Conservation (phyloP, 2,329 filamentous ascomycete species). For the Ascochyta koolunga region DNA sequence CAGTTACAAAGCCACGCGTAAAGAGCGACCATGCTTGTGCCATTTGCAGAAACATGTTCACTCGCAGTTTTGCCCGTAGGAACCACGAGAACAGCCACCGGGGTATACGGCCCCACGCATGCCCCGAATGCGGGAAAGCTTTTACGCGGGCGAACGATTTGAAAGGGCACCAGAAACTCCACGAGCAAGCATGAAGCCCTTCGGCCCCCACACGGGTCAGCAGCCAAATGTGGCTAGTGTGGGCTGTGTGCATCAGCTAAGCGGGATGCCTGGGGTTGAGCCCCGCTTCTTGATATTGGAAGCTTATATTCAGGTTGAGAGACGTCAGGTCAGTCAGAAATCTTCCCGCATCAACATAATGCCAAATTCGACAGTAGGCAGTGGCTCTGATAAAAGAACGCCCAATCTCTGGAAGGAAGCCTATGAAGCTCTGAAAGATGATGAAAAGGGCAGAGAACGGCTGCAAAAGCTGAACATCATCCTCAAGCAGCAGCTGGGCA, state of each 20-base stretch:
- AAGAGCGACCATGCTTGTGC: constrained; percentile 40
- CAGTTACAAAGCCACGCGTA: constrained; percentile 11
- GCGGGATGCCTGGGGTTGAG: constrained; percentile 2
- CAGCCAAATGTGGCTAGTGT: constrained; percentile 1
- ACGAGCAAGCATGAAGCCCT: constrained; percentile 18
- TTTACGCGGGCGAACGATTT: constrained; percentile 35
- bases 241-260: constrained; percentile 9
- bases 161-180: constrained; percentile 32
- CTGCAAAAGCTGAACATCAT: constrained; percentile 21
- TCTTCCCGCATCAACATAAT: background rate
- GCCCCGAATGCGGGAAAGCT: constrained; percentile 35
- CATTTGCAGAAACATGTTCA: constrained; percentile 49
- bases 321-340: background rate
- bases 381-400: background rate
- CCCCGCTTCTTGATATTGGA: background rate
- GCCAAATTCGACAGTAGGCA: constrained; percentile 4
- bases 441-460: constrained; percentile 18
- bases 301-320: background rate
- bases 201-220: constrained; percentile 9
- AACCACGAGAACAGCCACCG: constrained; percentile 49
- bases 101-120: constrained; percentile 29
- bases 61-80: constrained; percentile 45
- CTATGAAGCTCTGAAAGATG: constrained; percentile 18
- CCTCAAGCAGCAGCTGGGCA: constrained; percentile 19
- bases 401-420: constrained; percentile 26